Percentiles rank a stretch among this genome's conserved stretches.
Evolutionary conservation across 768 basidiomycete genomes (phyloP).

Genomic region (Phaffia tasmanica): DNA sequence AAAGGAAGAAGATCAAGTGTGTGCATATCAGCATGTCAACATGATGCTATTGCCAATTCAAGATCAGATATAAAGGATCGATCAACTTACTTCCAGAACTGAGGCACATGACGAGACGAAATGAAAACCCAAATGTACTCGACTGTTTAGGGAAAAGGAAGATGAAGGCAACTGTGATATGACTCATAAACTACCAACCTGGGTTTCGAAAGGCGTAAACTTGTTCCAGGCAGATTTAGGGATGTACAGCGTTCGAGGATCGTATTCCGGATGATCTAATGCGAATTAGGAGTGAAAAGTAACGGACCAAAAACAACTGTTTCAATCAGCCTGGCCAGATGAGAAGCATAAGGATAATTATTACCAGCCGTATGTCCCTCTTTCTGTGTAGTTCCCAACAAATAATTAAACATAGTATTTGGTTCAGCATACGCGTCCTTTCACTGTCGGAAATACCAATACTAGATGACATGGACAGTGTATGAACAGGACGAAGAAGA

Average conservation of each 20-base stretch:
- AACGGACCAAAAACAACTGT: background rate
- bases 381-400: conserved; percentile 61
- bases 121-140: background rate
- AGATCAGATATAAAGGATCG: too few relatives aligned
- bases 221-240: conserved; percentile 62
- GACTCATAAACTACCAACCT: conserved; percentile 41
- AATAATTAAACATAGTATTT: conserved; percentile 50
- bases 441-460: conserved; percentile 39
- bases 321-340: background rate
- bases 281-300: background rate
- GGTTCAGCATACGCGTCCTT: too few relatives aligned
- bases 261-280: conserved; percentile 57
- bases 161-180: conserved; percentile 17
- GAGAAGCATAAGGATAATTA: background rate
- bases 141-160: too few relatives aligned
- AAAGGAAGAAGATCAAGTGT: conserved; percentile 11
- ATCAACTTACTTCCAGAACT: too few relatives aligned
- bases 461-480: background rate
- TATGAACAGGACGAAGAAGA: background rate
- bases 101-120: background rate
- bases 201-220: conserved; percentile 93
- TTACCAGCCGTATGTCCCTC: conserved; percentile 62
- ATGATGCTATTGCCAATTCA: too few relatives aligned
- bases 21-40: background rate
- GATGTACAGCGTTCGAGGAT: conserved; percentile 75